phyloP scores from a whole-genome alignment of 148 eudicot species.

The Amaranthus hypochondriacus region DNA sequence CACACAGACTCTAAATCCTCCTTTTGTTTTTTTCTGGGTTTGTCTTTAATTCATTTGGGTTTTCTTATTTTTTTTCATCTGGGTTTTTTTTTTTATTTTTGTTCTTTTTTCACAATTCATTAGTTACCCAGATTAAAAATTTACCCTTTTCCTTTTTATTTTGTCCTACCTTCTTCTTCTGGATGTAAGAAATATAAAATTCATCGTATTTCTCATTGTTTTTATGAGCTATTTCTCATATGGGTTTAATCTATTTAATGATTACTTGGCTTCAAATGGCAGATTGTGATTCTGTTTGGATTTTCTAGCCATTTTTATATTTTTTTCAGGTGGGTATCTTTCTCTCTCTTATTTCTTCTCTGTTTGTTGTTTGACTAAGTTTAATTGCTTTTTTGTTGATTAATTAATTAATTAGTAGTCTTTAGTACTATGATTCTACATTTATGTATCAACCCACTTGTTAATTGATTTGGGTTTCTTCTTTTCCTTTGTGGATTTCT shows the following conservation, averaged over 20 bases:
- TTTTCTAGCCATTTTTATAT: constrained; percentile 6
- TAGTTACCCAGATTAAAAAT: background rate
- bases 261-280: constrained; percentile 13
- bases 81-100: background rate
- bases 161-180: background rate
- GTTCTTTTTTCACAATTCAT: background rate
- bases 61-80: background rate
- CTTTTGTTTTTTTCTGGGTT: constrained; percentile 2
- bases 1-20: background rate
- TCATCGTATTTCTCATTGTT: constrained; percentile 17
- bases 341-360: background rate
- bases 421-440: constrained; percentile 16
- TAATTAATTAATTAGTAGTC: constrained; percentile 1
- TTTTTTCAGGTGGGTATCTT: constrained; percentile 17
- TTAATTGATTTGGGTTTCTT: constrained; percentile 9
- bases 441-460: background rate
- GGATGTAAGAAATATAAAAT: background rate
- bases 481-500: background rate
- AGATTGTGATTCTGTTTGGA: constrained; percentile 29
- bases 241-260: background rate
- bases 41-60: background rate
- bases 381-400: constrained; percentile 2
- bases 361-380: constrained; percentile 5
- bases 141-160: background rate
- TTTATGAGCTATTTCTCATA: constrained; percentile 4